Conservation (phyloP, 208 protist species). For the Borovskyia barvae region DNA sequence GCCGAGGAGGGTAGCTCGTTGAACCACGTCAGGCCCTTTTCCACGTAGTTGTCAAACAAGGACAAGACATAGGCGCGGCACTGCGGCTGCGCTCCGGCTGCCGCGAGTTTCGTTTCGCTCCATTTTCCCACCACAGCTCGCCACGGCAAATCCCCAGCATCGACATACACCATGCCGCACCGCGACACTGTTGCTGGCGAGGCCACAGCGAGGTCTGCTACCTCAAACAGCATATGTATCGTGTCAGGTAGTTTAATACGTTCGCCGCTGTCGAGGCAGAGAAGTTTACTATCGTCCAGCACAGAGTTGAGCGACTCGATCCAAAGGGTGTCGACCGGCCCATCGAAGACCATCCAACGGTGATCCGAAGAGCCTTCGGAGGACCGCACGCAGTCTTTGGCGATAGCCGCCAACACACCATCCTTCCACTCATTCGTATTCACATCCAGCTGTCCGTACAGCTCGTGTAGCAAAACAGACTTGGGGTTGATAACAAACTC, state of each 20-base stretch:
- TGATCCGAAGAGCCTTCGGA: conserved; percentile 79
- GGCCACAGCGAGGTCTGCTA: conserved; percentile 95
- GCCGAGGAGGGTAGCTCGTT: conserved; percentile 44
- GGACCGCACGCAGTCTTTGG: conserved; percentile 86
- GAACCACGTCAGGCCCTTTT: conserved; percentile 89
- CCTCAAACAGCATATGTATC: conserved; percentile 97
- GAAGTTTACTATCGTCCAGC: conserved; percentile 97
- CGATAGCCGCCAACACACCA: conserved; percentile 89
- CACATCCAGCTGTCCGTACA: conserved; percentile 96
- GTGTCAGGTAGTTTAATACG: conserved; percentile 96
- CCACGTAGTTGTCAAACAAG: conserved; percentile 89
- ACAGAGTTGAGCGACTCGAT: conserved; percentile 99
- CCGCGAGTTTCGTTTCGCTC: conserved; percentile 74
- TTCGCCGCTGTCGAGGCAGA: conserved; percentile 97
- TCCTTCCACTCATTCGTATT: conserved; percentile 95
- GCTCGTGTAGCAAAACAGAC: conserved; percentile 95
- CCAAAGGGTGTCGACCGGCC: conserved; percentile 98
- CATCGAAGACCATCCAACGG: conserved; percentile 98
- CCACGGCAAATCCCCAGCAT: conserved; percentile 93
- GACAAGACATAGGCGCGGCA: conserved; percentile 83
- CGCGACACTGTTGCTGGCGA: conserved; percentile 98
- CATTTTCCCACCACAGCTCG: conserved; percentile 88
- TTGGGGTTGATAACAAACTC: conserved; percentile 98
- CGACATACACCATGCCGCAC: conserved; percentile 98
- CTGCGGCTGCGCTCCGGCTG: conserved; percentile 46